phyloP scores from a whole-genome alignment of 495 filamentous ascomycete genomes.

The Talaromyces adpressus region DNA sequence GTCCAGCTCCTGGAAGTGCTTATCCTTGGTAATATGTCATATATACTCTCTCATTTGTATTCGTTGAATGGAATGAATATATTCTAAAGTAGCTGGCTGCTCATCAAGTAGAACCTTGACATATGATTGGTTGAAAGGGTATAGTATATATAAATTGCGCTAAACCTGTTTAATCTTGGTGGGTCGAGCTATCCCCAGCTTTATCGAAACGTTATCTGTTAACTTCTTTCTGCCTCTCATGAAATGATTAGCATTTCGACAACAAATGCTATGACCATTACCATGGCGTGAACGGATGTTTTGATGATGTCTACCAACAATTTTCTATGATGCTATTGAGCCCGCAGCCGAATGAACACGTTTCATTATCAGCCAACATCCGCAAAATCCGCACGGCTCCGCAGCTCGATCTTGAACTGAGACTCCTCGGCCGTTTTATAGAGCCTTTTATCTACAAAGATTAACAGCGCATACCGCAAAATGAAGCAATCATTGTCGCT shows the following conservation, averaged over 20 bases:
- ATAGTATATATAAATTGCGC: not conserved
- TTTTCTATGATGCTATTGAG: not conserved
- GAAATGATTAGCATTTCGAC: not conserved
- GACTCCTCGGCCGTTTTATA: no score
- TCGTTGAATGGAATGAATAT: not conserved
- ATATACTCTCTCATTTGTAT: not conserved
- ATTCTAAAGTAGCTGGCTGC: not conserved
- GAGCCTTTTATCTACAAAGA: no score
- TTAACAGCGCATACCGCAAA: not conserved
- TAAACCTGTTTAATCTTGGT: not conserved
- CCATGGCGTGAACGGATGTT: not conserved
- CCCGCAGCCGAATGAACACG: not conserved
- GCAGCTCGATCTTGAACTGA: not conserved
- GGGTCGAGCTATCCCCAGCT: not conserved
- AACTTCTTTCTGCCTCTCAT: not conserved
- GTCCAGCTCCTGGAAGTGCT: not conserved
- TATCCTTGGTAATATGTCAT: not conserved
- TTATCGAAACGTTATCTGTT: not conserved
- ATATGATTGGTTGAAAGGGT: not conserved
- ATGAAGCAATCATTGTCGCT: conserved; percentile 19
- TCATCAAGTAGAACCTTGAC: not conserved
- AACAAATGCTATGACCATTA: not conserved
- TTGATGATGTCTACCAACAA: not conserved
- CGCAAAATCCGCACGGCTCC: not conserved
- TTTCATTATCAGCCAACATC: not conserved